Evolutionary conservation across 2,329 filamentous ascomycete species (phyloP).

Genomic region (Monosporascus sp.): DNA sequence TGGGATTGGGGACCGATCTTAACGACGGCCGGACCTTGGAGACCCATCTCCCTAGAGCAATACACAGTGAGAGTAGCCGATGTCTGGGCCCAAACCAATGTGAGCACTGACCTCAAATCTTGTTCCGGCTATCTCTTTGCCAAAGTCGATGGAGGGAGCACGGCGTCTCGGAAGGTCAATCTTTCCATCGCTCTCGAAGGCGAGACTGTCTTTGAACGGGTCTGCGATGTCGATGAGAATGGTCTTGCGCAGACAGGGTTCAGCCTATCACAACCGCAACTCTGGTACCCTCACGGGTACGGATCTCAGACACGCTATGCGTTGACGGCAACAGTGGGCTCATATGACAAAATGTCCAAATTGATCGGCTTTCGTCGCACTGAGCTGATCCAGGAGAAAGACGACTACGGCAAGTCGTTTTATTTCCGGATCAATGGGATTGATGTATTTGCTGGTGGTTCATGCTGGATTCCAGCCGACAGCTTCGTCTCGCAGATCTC

Average conservation of each 20-base stretch:
- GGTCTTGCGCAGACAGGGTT: conserved; percentile 24
- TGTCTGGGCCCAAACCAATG: conserved; percentile 40
- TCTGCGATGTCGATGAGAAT: conserved; percentile 9
- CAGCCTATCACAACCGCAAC: conserved; percentile 39
- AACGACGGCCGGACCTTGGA: conserved; percentile 62
- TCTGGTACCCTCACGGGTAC: conserved; percentile 34
- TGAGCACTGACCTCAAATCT: conserved; percentile 31
- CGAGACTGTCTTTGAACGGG: conserved; percentile 13
- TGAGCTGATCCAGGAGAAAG: conserved; percentile 38
- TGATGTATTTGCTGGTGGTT: conserved; percentile 31
- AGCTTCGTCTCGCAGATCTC: conserved; percentile 32
- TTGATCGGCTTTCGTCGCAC: conserved; percentile 52
- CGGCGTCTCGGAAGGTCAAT: conserved; percentile 16
- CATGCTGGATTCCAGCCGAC: conserved; percentile 33
- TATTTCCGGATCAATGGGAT: conserved; percentile 32
- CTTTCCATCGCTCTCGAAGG: conserved; percentile 21
- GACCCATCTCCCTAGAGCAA: conserved; percentile 59
- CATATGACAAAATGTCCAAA: conserved; percentile 31
- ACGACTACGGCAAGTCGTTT: conserved; percentile 36
- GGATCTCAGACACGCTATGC: conserved; percentile 48
- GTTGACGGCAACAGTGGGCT: conserved; percentile 18
- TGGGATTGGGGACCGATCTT: conserved; percentile 68
- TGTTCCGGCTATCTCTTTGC: conserved; percentile 34
- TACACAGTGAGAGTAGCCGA: conserved; percentile 57
- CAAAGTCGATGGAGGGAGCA: conserved; percentile 29